phyloP scores from a whole-genome alignment of 2,329 filamentous ascomycete genomes.

The Harringtonia aguacate region DNA sequence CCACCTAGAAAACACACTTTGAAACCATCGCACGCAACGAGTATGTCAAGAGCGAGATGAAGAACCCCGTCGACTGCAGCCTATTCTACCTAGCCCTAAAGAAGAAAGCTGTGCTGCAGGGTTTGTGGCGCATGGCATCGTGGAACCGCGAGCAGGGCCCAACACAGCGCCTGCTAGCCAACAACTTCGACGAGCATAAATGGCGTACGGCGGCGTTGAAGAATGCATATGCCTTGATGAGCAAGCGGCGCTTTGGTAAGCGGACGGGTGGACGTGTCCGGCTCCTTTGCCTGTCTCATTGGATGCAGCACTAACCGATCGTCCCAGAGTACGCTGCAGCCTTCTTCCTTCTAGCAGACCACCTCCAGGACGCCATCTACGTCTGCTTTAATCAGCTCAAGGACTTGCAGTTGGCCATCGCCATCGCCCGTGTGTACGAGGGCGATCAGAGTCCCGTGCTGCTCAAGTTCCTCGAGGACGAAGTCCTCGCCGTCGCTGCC shows the following conservation, averaged over 20 bases:
- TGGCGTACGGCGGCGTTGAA: constrained; percentile 89
- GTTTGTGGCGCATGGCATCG: constrained; percentile 86
- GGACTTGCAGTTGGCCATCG: constrained; percentile 82
- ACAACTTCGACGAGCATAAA: constrained; percentile 78
- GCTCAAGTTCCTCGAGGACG: constrained; percentile 63
- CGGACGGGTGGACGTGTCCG: no score
- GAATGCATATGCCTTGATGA: constrained; percentile 91
- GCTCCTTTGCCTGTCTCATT: background rate
- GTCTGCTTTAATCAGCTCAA: constrained; percentile 80
- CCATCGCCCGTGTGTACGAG: constrained; percentile 78
- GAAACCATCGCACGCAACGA: constrained; percentile 88
- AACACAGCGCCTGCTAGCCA: constrained; percentile 71
- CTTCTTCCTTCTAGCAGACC: constrained; percentile 87
- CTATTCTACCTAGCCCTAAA: constrained; percentile 82
- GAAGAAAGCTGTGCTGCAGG: constrained; percentile 84
- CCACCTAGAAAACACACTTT: constrained; percentile 58
- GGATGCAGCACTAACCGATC: no score
- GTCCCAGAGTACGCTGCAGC: constrained; percentile 76
- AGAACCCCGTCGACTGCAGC: constrained; percentile 84
- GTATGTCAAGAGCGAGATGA: constrained; percentile 78
- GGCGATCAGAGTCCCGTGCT: constrained; percentile 72
- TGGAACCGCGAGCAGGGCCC: constrained; percentile 80
- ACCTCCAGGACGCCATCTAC: constrained; percentile 73
- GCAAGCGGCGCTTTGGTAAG: constrained; percentile 82
- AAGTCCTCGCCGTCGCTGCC: constrained; percentile 66